phyloP scores from a whole-genome alignment of 2,329 filamentous ascomycete species.

The Cytospora paraplurivora region DNA sequence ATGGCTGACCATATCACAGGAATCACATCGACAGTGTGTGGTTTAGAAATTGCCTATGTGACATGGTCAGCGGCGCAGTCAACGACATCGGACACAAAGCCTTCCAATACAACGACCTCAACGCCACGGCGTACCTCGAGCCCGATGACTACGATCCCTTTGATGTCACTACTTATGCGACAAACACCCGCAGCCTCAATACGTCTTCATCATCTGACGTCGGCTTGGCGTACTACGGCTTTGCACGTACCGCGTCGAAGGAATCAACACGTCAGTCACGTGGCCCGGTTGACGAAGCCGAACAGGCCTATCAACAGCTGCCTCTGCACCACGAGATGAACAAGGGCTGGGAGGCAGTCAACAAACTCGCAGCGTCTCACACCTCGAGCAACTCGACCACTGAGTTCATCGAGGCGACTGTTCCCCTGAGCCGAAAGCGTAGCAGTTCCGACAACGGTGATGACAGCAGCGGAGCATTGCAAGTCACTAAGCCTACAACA shows the following conservation, averaged over 20 bases:
- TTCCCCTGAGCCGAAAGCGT: background rate
- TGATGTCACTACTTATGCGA: background rate
- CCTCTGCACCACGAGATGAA: background rate
- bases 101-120: background rate
- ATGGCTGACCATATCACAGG: background rate
- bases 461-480: background rate
- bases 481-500: background rate
- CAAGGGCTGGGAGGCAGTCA: background rate
- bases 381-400: background rate
- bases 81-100: constrained; percentile 2
- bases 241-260: background rate
- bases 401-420: background rate
- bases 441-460: background rate
- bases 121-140: constrained; percentile 3
- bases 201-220: background rate
- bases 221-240: background rate
- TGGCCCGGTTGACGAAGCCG: background rate
- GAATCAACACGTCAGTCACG: background rate
- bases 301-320: background rate
- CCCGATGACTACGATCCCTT: background rate
- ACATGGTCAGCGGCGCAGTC: constrained; percentile 16
- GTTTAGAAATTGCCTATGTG: constrained; percentile 17
- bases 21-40: constrained; percentile 12
- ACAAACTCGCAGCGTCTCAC: background rate
- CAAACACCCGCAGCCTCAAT: background rate